Percentiles rank a stretch among this genome's conserved stretches.
These are phyloP conservation scores for Aureobasidium subglaciale DNA, from an alignment of 2,329 filamentous ascomycete species.

Conservation along the genomic window DNA sequence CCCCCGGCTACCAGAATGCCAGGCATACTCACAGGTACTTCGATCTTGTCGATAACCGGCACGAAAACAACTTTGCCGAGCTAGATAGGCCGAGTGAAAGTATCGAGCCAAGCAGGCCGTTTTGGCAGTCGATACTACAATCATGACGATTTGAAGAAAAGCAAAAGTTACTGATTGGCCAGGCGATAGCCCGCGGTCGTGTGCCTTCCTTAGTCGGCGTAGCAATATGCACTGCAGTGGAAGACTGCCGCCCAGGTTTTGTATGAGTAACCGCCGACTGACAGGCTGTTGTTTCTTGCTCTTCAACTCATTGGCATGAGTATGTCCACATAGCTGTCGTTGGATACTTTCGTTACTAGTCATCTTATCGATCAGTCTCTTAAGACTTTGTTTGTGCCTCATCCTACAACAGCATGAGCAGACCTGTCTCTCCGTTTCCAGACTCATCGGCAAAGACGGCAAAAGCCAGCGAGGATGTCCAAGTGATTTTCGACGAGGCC, in stretches of 20 bases:
- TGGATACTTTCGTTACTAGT: no score
- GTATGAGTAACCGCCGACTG: background rate
- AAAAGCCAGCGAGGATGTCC: background rate
- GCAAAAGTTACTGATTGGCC: conserved; percentile 7
- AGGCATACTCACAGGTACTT: no score
- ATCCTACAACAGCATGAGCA: background rate
- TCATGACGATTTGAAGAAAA: conserved; percentile 8
- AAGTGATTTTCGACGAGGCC: background rate
- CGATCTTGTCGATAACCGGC: background rate
- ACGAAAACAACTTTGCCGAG: background rate
- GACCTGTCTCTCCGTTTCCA: background rate
- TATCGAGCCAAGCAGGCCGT: background rate
- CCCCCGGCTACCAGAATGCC: no score
- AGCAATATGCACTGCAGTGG: background rate
- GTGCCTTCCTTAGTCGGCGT: conserved; percentile 1
- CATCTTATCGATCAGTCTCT: background rate
- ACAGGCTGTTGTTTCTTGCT: background rate
- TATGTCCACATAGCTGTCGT: background rate
- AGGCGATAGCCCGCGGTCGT: background rate
- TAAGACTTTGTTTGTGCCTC: background rate
- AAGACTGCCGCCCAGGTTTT: background rate
- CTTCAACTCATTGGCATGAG: background rate
- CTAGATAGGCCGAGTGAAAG: background rate
- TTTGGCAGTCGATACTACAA: background rate
- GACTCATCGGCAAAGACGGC: background rate